Percentiles rank a stretch among this genome's conserved stretches.
Evolutionary conservation across 257 asterid species (phyloP).

Genomic region (Ajuga chamaepitys): DNA sequence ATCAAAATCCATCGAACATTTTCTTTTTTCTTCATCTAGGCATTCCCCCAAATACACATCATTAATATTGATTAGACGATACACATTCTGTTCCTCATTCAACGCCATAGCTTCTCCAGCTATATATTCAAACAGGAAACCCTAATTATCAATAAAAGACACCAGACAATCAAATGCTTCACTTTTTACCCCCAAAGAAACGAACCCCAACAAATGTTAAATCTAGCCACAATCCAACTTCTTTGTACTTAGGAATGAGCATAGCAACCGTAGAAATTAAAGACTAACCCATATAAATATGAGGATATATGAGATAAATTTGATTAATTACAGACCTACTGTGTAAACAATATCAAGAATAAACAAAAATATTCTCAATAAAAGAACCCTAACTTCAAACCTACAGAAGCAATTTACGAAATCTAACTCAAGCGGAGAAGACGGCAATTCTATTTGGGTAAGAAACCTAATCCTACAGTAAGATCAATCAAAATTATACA

Average conservation of each 20-base stretch:
- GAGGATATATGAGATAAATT: background rate
- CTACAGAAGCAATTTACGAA: background rate
- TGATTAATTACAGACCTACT: no score
- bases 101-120: constrained; percentile 30
- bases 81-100: constrained; percentile 26
- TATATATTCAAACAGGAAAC: background rate
- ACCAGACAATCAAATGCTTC: background rate
- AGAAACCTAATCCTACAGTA: background rate
- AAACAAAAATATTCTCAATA: background rate
- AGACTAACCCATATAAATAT: background rate
- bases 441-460: constrained; percentile 2
- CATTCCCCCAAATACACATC: constrained; percentile 22
- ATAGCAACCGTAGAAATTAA: background rate
- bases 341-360: background rate
- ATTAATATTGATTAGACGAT: constrained; percentile 20
- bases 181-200: background rate
- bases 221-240: constrained; percentile 3
- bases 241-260: no score
- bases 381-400: background rate
- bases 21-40: constrained; percentile 4
- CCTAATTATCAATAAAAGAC: background rate
- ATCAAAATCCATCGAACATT: constrained; percentile 16
- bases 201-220: background rate
- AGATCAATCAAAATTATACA: background rate
- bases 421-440: no score